Evolutionary conservation across 1,284 basidiomycete genomes (phyloP), one percentile per base, ranked within the genome.

Genomic region (Sporisorium exsertum): DNA sequence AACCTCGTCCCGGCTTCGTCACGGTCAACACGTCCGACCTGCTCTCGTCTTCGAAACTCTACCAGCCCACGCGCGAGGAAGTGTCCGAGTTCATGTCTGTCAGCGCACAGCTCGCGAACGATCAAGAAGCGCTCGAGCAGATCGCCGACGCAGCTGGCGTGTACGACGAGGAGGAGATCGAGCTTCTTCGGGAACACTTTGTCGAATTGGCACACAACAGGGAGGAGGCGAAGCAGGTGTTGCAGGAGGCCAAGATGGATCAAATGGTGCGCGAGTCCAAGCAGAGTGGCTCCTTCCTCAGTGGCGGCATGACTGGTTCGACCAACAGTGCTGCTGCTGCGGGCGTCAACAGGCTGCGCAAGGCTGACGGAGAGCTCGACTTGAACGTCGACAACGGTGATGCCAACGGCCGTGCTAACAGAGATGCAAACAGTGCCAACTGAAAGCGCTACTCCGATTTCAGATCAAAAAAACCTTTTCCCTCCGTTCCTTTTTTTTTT

Each of bases 261-360:
- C 54, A 67, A 50, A 58, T 58, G 64, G 2, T 67, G 9, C 7
- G 32, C 40, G 64, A 67, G 58, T 57, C 53, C 20, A 61, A 67
- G 54, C 1, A 18, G 5, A 15, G 37, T 12, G 37, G 29, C 20
- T 9, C 24, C 22, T 46, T 12, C 18, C n/a, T n/a, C n/a, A n/a
- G n/a, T n/a, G 47, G 24, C 1, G 12, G 1, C 13, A 24, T n/a
- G 6, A 29, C 47, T 9, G 47, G 16, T 18, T 5, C 5, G 5
- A n/a, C 37, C 37, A 18, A 40, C 4, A 16, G 4, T 18, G 37
- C 10, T 37, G 35, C 35, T 37, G 35, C 35, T 15, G 35, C 35
- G 35, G 35, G 35, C 13, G 37, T n/a, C 5, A 16, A 40, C 15
- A 18, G n/a, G 37, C 37, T 40, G 37, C 37, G 37, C 37, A 40